phyloP scores from a whole-genome alignment of 2,329 filamentous ascomycete genomes.

The Helminthosporium solani region DNA sequence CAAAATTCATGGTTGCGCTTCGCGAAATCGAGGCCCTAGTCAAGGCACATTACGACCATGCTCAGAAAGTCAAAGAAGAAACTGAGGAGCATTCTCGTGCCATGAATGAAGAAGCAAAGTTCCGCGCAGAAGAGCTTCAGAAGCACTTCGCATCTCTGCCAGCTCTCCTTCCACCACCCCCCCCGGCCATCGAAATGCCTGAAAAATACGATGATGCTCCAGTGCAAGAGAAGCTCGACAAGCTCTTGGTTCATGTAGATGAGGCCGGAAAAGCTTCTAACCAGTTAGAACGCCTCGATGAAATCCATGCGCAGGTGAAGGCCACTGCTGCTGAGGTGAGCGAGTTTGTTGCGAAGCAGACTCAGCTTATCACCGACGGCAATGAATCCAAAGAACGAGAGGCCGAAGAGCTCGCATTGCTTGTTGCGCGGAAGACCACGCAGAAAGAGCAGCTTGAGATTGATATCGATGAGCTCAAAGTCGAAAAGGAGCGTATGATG shows the following conservation, averaged over 20 bases:
- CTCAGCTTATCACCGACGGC: constrained; percentile 71
- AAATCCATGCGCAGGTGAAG: constrained; percentile 85
- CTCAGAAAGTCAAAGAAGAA: constrained; percentile 59
- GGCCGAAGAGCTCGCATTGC: constrained; percentile 74
- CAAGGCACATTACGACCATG: constrained; percentile 84
- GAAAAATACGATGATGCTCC: constrained; percentile 53
- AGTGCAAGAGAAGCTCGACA: constrained; percentile 58
- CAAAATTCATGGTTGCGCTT: constrained; percentile 82
- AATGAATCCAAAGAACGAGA: constrained; percentile 77
- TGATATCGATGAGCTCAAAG: constrained; percentile 48
- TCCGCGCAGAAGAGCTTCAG: constrained; percentile 46
- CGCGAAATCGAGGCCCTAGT: constrained; percentile 83
- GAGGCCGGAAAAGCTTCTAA: constrained; percentile 68
- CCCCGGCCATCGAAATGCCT: constrained; percentile 49
- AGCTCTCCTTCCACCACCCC: constrained; percentile 47
- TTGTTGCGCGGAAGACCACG: constrained; percentile 73
- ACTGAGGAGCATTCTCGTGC: constrained; percentile 46
- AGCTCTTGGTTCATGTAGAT: constrained; percentile 59
- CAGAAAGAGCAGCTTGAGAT: constrained; percentile 62
- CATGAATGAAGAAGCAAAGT: constrained; percentile 47
- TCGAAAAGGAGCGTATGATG: constrained; percentile 45
- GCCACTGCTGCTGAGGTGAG: constrained; percentile 81
- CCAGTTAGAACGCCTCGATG: constrained; percentile 79
- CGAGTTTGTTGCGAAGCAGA: constrained; percentile 76
- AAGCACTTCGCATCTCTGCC: constrained; percentile 46